A percentile compares a stretch with the other conserved stretches of the same genome.
Evolutionary conservation across 2,329 filamentous ascomycete genomes (phyloP).

Genomic region (Aspergillus glaucus): DNA sequence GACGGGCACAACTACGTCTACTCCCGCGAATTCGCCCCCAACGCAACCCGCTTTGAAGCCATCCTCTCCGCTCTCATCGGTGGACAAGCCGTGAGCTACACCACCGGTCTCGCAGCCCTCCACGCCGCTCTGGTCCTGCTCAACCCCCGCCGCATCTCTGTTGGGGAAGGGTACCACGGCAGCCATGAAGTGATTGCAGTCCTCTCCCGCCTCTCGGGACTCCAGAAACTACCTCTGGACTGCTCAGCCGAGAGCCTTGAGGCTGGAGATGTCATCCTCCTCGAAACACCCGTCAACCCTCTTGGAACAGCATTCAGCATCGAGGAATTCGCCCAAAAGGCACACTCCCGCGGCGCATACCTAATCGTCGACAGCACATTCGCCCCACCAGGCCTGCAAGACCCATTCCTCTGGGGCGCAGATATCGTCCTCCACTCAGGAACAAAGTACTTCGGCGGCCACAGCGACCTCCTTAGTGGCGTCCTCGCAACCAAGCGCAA

Average conservation of each 20-base stretch:
- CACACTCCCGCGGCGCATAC: constrained; percentile 63
- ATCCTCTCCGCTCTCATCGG: constrained; percentile 67
- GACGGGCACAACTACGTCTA: constrained; percentile 59
- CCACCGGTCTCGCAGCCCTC: constrained; percentile 78
- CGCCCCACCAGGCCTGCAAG: constrained; percentile 77
- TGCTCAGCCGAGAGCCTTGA: constrained; percentile 59
- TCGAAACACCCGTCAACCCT: constrained; percentile 90
- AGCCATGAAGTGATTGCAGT: constrained; percentile 79
- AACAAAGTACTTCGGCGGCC: constrained; percentile 91
- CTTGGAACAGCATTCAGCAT: constrained; percentile 72
- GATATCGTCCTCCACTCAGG: constrained; percentile 86
- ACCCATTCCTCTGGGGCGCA: constrained; percentile 72
- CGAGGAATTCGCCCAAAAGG: constrained; percentile 60
- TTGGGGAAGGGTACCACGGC: constrained; percentile 84
- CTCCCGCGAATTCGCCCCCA: constrained; percentile 73
- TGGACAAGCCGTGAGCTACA: constrained; percentile 64
- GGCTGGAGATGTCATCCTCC: constrained; percentile 73
- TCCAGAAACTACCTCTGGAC: constrained; percentile 65
- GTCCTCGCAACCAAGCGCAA: constrained; percentile 59
- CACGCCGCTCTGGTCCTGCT: constrained; percentile 75
- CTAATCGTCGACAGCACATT: constrained; percentile 86
- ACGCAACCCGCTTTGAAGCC: constrained; percentile 76
- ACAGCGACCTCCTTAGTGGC: constrained; percentile 87
- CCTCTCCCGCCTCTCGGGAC: constrained; percentile 66
- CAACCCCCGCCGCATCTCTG: constrained; percentile 75